Base-by-base conservation (phyloP, 371 early-diverging fungal species). In the Coemansia sp. region DNA sequence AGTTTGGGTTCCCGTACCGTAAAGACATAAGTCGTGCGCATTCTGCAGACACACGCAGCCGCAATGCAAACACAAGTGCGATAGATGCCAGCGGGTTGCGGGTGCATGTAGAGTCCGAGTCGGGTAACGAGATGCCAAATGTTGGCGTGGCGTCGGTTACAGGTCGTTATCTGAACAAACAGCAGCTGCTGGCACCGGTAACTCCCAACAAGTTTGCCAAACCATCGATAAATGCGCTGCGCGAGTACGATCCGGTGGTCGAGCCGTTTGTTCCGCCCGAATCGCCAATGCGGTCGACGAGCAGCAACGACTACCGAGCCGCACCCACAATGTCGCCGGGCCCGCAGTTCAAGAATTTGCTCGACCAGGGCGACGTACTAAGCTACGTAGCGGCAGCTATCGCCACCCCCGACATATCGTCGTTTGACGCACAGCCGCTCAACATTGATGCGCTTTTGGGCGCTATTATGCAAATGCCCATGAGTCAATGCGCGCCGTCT, bases 361-460 rank as follows among this genome's bases (percentile, higher is more conserved):
- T 75, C 48, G 77, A 68, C 37, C 62, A 68, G n/a, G 77, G 77
- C 62, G 77, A 75, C 56, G 62, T 75, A 39, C 65, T 75, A 20
- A 71, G 72, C 72, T 75, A 72, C 25, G 68, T 75, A 14, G 68
- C 77, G 3, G 68, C 65, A 7, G 60, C 65, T 3, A 64, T 72
- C 4, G 64, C 77, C 1, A 57, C 68, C 6, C 51, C 68, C 23
- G 62, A 68, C 64, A 62, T 55, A 0, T 57, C 61, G 20, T 57
- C 39, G 30, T 62, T 75, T 18, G 65, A 62, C 26, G 12, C n/a
- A 26, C 33, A 25, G 5, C 59, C 68, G 21, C 67, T 75, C 18
- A 64, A 75, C 23, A 8, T 47, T 3, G 77, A 67, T 3, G 58
- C 64, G 52, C 58, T 75, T 33, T 52, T 75, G 28, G 56, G 44